Conservation (phyloP, 352 stramenopile genomes). For the Phytophthora litchii region DNA sequence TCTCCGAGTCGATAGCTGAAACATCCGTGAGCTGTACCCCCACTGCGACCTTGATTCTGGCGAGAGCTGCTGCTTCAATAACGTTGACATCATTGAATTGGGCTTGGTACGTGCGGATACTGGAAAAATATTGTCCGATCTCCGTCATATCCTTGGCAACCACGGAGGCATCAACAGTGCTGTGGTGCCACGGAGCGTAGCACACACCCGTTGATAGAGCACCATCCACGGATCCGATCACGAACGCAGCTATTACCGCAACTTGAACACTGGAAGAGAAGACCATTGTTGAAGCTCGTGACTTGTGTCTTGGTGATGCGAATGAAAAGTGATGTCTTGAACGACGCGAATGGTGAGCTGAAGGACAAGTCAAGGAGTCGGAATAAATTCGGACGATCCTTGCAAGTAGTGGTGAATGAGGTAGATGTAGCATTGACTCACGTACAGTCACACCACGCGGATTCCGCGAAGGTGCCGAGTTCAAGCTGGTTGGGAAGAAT, state of each 20-base stretch:
- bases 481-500: conserved; percentile 21
- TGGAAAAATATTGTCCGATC: conserved; percentile 56
- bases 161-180: conserved; percentile 36
- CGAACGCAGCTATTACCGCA: conserved; percentile 11
- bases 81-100: conserved; percentile 65
- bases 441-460: conserved; percentile 15
- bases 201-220: conserved; percentile 47
- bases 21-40: conserved; percentile 65
- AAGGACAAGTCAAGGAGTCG: conserved; percentile 12
- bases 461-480: conserved; percentile 27
- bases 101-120: conserved; percentile 76
- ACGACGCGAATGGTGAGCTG: neutral
- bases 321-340: conserved; percentile 28
- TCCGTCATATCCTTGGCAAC: conserved; percentile 44
- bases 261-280: conserved; percentile 18
- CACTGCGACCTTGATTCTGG: conserved; percentile 62
- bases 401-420: conserved; percentile 28
- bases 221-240: conserved; percentile 7
- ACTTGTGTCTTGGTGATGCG: conserved; percentile 11
- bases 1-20: conserved; percentile 46
- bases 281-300: conserved; percentile 20
- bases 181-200: conserved; percentile 78
- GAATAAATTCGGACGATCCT: conserved; percentile 26
- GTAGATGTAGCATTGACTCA: conserved; percentile 14
- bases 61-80: conserved; percentile 42